Evolutionary conservation across 2,329 filamentous ascomycete genomes (phyloP).

Genomic region (Acarospora socialis): DNA sequence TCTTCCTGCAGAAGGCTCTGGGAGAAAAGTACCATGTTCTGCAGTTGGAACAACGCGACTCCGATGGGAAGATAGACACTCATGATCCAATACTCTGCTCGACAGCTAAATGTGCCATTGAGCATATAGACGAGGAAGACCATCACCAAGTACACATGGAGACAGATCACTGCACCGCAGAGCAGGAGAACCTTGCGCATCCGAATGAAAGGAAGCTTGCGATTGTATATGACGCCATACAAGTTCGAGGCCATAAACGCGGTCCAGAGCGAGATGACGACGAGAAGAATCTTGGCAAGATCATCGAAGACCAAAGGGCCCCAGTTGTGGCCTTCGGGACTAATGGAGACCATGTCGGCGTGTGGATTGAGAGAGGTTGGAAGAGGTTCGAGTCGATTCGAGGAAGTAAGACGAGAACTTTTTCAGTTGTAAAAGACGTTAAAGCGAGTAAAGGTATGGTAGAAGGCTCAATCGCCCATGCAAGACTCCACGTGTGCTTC

Average conservation of each 20-base stretch:
- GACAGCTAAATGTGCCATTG: slow-evolving; percentile 31
- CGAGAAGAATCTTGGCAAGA: slow-evolving; percentile 10
- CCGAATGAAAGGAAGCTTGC: slow-evolving; percentile 22
- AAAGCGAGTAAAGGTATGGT: not conserved
- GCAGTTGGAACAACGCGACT: slow-evolving; percentile 51
- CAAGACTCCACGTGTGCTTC: not conserved
- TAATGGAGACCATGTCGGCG: slow-evolving; percentile 9
- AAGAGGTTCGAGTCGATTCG: not conserved
- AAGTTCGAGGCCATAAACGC: slow-evolving; percentile 9
- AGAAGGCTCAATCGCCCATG: too few species aligned
- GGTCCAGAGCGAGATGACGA: slow-evolving; percentile 8
- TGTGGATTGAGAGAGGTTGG: not conserved
- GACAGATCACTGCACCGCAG: slow-evolving; percentile 22
- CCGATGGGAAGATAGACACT: slow-evolving; percentile 49
- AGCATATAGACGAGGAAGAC: slow-evolving; percentile 24
- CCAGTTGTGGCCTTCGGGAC: slow-evolving; percentile 11
- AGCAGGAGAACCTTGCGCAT: slow-evolving; percentile 26
- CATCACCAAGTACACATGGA: slow-evolving; percentile 26
- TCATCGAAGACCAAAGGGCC: slow-evolving; percentile 9
- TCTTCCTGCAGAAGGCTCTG: slow-evolving; percentile 41
- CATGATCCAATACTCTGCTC: slow-evolving; percentile 53
- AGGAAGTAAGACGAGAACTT: not conserved
- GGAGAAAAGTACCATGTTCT: slow-evolving; percentile 46
- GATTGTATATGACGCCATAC: slow-evolving; percentile 8
- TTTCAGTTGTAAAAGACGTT: not conserved